A percentile compares a stretch with the other conserved stretches of the same genome.
Conservation (phyloP, 805 yeast genomes). For the Ogataea wickerhamii region DNA sequence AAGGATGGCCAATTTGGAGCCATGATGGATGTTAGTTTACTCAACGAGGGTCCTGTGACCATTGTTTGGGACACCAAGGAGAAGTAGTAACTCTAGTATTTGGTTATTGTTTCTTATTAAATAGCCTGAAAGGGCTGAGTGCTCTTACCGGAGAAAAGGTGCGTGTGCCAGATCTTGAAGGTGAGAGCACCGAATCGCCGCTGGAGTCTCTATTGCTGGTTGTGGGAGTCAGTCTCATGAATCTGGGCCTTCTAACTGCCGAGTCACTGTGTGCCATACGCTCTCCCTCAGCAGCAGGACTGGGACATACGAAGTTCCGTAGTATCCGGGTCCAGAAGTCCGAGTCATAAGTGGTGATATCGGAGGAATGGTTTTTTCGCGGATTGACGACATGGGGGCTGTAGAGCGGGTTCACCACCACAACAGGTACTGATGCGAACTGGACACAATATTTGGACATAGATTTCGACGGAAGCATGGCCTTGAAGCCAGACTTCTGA, state of each 20-base stretch:
- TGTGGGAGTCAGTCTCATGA: slow-evolving; percentile 18
- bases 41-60: slow-evolving; percentile 94
- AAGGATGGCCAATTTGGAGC: slow-evolving; percentile 93
- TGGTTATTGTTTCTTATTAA: slow-evolving; percentile 14
- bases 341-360: slow-evolving; percentile 5
- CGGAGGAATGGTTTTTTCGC: background rate
- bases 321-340: background rate
- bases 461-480: slow-evolving; percentile 39
- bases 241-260: slow-evolving; percentile 22
- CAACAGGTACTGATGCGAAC: slow-evolving; percentile 43
- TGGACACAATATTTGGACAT: slow-evolving; percentile 47
- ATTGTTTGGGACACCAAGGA: slow-evolving; percentile 72
- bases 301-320: background rate
- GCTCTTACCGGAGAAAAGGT: slow-evolving; percentile 31
- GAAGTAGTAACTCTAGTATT: no score
- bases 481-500: slow-evolving; percentile 36
- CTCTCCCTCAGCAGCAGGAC: background rate
- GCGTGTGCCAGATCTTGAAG: slow-evolving; percentile 18
- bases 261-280: background rate
- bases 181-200: slow-evolving; percentile 16
- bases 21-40: slow-evolving; percentile 89
- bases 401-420: slow-evolving; percentile 40
- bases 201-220: slow-evolving; percentile 16
- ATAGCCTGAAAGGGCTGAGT: slow-evolving; percentile 30
- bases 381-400: background rate